Conservation (phyloP, 257 asterid genomes). For the Apocynum venetum region DNA sequence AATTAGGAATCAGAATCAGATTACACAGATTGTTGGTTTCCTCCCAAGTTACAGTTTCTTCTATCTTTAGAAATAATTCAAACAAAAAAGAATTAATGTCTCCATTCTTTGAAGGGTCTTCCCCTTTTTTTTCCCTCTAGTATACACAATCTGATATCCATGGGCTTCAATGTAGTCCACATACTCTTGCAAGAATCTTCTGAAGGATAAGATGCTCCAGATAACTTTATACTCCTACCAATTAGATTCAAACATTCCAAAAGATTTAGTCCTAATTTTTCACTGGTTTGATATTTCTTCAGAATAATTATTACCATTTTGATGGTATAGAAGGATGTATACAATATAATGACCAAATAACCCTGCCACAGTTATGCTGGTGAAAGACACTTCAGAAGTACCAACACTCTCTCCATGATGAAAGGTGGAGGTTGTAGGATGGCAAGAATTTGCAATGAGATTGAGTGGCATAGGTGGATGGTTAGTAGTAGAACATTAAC, state of each 20-base stretch:
- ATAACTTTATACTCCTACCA: not conserved
- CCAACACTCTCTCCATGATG: not conserved
- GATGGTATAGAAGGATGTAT: not conserved
- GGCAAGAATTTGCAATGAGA: not conserved
- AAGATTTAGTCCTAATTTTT: not conserved
- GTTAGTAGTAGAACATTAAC: not conserved
- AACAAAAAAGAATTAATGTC: not conserved
- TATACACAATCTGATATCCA: not conserved
- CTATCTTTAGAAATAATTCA: not conserved
- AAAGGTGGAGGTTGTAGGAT: not conserved
- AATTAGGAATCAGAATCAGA: not conserved
- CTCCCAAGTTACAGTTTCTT: not conserved
- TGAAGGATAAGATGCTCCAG: not conserved
- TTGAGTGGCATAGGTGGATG: not conserved
- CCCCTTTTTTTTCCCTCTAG: not conserved
- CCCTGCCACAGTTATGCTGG: not conserved
- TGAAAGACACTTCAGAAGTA: not conserved
- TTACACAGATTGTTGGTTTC: not conserved
- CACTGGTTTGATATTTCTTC: not conserved
- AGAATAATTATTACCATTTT: not conserved
- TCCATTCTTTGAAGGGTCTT: not conserved
- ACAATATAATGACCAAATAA: not conserved
- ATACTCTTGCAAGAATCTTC: not conserved
- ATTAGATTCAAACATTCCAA: not conserved
- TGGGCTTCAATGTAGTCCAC: not conserved